A percentile compares a stretch with the other conserved stretches of the same genome.
phyloP scores from a whole-genome alignment of 306 rosid genomes.

The Castanea sativa region DNA sequence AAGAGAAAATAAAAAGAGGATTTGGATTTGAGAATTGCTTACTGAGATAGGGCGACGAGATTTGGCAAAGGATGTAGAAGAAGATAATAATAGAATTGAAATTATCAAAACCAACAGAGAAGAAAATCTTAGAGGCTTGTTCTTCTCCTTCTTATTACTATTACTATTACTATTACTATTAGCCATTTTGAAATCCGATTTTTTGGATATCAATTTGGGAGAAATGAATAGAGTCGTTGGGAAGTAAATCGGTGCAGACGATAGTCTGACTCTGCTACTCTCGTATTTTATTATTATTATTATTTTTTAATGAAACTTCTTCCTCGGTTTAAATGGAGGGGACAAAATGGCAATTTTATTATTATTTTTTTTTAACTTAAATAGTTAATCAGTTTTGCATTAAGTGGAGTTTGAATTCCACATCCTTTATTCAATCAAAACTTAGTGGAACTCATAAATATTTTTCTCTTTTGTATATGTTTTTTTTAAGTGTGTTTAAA shows the following conservation, averaged over 20 bases:
- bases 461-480: no score
- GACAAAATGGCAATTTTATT: no score
- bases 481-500: no score
- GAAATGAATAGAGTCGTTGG: neutral
- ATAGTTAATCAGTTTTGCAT: no score
- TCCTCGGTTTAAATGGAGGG: no score
- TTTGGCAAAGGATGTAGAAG: slow-evolving; percentile 53
- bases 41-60: slow-evolving; percentile 71
- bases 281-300: no score
- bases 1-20: neutral
- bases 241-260: neutral
- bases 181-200: slow-evolving; percentile 1
- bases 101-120: slow-evolving; percentile 16
- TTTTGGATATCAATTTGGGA: neutral
- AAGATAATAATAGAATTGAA: slow-evolving; percentile 23
- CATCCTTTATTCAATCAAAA: accelerated
- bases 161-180: no score
- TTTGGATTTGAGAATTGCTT: neutral
- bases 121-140: slow-evolving; percentile 1
- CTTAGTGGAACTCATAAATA: no score
- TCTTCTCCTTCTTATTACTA: neutral
- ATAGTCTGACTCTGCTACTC: neutral
- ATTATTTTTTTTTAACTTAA: accelerated
- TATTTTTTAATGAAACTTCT: no score
- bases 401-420: accelerated